Percentiles rank a stretch among this genome's conserved stretches.
Conservation (phyloP, 805 yeast species). For the Candida krabiensis region DNA sequence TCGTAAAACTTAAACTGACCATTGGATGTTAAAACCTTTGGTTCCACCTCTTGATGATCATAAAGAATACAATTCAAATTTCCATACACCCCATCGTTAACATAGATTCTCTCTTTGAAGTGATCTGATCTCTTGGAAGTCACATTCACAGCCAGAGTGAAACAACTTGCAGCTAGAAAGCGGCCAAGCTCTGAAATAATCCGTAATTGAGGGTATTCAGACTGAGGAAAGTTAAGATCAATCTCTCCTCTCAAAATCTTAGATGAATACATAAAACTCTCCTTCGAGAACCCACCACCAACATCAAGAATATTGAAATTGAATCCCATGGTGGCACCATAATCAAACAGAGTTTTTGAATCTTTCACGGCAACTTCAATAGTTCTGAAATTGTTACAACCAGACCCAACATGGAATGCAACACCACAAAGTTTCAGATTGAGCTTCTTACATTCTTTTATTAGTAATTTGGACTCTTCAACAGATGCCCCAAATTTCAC, state of each 20-base stretch:
- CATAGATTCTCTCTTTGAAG: constrained; percentile 68
- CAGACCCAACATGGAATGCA: constrained; percentile 95
- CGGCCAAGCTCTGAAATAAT: constrained; percentile 95
- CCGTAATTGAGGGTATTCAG: constrained; percentile 30
- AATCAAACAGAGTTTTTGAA: constrained; percentile 65
- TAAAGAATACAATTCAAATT: constrained; percentile 90
- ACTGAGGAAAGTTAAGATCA: constrained; percentile 57
- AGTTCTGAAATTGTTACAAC: constrained; percentile 72
- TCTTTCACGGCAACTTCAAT: constrained; percentile 71
- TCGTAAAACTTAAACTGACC: constrained; percentile 35
- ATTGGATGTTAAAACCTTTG: constrained; percentile 61
- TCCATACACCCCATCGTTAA: constrained; percentile 95
- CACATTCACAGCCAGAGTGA: constrained; percentile 79
- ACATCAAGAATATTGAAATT: constrained; percentile 61
- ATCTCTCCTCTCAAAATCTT: constrained; percentile 55
- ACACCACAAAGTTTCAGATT: constrained; percentile 75
- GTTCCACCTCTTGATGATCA: constrained; percentile 83
- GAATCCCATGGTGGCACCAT: constrained; percentile 48
- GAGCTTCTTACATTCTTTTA: constrained; percentile 60
- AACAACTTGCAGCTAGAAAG: constrained; percentile 79
- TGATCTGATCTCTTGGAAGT: constrained; percentile 69
- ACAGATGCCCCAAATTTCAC: constrained; percentile 86
- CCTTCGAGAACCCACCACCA: constrained; percentile 88
- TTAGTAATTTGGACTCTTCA: constrained; percentile 49
- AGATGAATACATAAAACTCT: constrained; percentile 58